These are phyloP conservation scores for Neoboletus brunneissimus DNA, from an alignment of 768 basidiomycete species.

Conservation along the genomic window DNA sequence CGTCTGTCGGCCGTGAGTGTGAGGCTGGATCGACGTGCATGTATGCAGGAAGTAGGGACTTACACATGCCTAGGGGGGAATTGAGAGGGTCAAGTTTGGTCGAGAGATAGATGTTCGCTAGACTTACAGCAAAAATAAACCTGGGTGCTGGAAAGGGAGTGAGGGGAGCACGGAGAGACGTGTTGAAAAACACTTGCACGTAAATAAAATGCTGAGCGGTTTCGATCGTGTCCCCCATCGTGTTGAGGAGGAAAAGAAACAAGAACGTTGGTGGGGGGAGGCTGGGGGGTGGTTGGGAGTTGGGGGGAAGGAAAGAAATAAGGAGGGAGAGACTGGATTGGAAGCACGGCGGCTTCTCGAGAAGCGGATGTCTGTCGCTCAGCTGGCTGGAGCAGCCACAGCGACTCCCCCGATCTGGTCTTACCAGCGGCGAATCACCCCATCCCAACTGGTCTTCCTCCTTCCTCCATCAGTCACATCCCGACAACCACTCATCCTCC, in stretches of 20 bases:
- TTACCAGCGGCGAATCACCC: slow-evolving; percentile 27
- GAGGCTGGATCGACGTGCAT: slow-evolving; percentile 9
- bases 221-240: slow-evolving; percentile 46
- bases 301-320: slow-evolving; percentile 27
- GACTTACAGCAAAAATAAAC: slow-evolving; percentile 83
- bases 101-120: slow-evolving; percentile 14
- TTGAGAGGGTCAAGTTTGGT: slow-evolving; percentile 31
- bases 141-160: slow-evolving; percentile 45
- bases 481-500: background rate
- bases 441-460: slow-evolving; percentile 14
- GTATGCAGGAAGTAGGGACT: slow-evolving; percentile 24
- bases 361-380: slow-evolving; percentile 27
- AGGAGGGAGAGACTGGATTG: slow-evolving; percentile 21
- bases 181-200: slow-evolving; percentile 41
- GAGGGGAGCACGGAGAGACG: slow-evolving; percentile 3
- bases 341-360: slow-evolving; percentile 30
- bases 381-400: slow-evolving; percentile 20
- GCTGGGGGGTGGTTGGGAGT: slow-evolving; percentile 2
- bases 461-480: slow-evolving; percentile 6
- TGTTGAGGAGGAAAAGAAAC: slow-evolving; percentile 19
- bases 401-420: slow-evolving; percentile 31
- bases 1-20: slow-evolving; percentile 45
- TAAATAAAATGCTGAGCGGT: slow-evolving; percentile 76
- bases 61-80: slow-evolving; percentile 65
- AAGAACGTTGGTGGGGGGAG: slow-evolving; percentile 8